A percentile compares a stretch with the other conserved stretches of the same genome.
phyloP scores from a whole-genome alignment of 805 yeast genomes.

The Candida peoriensis region DNA sequence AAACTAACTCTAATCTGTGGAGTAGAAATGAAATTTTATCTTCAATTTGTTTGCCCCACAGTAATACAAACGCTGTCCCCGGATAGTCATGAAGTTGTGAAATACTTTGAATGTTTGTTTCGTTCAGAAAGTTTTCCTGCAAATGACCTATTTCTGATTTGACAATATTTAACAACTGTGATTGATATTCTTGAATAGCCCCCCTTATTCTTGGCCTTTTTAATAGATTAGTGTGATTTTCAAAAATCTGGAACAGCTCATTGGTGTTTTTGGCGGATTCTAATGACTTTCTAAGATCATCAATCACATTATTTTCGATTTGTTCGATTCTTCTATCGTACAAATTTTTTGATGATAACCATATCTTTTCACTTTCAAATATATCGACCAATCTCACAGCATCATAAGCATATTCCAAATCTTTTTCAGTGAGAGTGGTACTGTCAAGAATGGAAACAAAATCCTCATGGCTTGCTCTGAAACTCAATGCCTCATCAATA shows the following conservation, averaged over 20 bases:
- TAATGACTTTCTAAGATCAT: constrained; percentile 34
- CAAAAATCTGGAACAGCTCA: constrained; percentile 49
- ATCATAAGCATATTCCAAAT: constrained; percentile 37
- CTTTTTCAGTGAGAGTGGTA: constrained; percentile 17
- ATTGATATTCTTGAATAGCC: constrained; percentile 58
- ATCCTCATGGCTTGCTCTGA: constrained; percentile 52
- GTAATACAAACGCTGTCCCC: constrained; percentile 37
- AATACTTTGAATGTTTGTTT: constrained; percentile 31
- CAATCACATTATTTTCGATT: constrained; percentile 43
- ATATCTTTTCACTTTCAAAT: constrained; percentile 32
- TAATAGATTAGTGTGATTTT: constrained; percentile 43
- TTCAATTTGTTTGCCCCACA: constrained; percentile 51
- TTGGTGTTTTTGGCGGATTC: constrained; percentile 35
- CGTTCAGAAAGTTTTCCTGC: constrained; percentile 34
- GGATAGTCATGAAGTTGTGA: constrained; percentile 44
- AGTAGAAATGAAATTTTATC: constrained; percentile 37
- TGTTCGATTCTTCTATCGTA: constrained; percentile 39
- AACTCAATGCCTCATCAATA: constrained; percentile 34
- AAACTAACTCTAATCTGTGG: constrained; percentile 41
- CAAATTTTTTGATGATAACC: constrained; percentile 36
- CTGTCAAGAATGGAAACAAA: constrained; percentile 34
- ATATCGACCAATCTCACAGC: constrained; percentile 33
- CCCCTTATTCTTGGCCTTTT: constrained; percentile 48
- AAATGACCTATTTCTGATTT: constrained; percentile 41
- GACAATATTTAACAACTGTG: constrained; percentile 42